Evolutionary conservation across 129 eudicot genomes (phyloP), one percentile per base, ranked within the genome.

Genomic region (Flaveria robusta): DNA sequence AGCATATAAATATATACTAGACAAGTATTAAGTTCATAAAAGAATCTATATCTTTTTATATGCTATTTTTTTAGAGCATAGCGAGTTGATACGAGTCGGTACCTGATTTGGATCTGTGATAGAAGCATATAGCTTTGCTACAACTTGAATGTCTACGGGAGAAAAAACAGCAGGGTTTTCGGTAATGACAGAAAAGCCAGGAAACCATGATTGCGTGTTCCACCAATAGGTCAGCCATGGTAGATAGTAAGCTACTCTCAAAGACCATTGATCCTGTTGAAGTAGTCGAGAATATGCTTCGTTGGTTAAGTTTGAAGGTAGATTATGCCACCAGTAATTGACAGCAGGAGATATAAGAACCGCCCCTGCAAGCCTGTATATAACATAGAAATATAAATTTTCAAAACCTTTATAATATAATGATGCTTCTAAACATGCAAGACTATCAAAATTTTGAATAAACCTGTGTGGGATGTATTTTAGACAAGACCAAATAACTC

Each of bases 221-320:
- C 92, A 89, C 96, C 92, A 89, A 70, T 81, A 89, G 47, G 81
- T 89, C 26, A 89, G 81, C 92, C 86, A 81, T 3, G 96, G 96
- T 26, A 72, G 16, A 43, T 87, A 62, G 66, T 85, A 86, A 68
- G 88, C 82, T 20, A 89, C 88, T 34, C 96, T 85, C 12, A 87
- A 54, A 2, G 96, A 55, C 96, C 96, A 87, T 52, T 64, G 86
- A 69, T 89, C 96, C 62, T 74, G 81, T 1, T 72, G 77, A 80
- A 81, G 79, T 58, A 81, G 96, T 54, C 71, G 73, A 34, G 52
- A 23, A 71, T 23, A 89, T 68, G 79, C 86, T 70, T 85, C 85
- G 9, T 27, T 31, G 5, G 88, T 74, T 47, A 89, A 43, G 59
- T 85, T 82, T 22, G 88, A 63, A 56, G 96, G 90, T 9, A 89